Percentiles rank a stretch among this genome's conserved stretches.
These are phyloP conservation scores for Cytospora chrysosperma DNA, from an alignment of 2,329 filamentous ascomycete species.

Conservation along the genomic window DNA sequence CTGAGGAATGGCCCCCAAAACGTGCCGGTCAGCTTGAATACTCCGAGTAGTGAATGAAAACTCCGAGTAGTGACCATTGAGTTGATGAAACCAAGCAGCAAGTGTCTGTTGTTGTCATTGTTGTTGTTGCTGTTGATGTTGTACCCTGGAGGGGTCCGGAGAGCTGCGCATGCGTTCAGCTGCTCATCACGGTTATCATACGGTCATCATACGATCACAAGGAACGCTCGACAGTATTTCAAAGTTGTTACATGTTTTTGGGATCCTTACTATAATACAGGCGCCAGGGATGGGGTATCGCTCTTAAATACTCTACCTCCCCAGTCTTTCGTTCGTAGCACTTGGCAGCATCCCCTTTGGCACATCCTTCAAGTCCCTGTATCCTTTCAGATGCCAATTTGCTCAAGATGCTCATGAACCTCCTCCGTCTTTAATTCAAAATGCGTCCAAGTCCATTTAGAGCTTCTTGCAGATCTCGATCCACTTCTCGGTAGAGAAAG, in stretches of 20 bases:
- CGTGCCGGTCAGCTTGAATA: neutral
- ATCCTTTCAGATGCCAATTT: conserved; percentile 30
- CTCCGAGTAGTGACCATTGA: neutral
- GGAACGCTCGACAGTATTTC: neutral
- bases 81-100: too few species aligned
- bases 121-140: too few species aligned
- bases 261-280: conserved; percentile 25
- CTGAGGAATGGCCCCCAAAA: too few species aligned
- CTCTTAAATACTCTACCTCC: conserved; percentile 21
- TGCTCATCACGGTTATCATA: neutral
- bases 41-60: neutral
- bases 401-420: conserved; percentile 28
- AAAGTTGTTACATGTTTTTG: conserved; percentile 15
- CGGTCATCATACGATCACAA: neutral
- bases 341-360: conserved; percentile 27
- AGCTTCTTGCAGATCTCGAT: conserved; percentile 90
- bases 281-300: conserved; percentile 25
- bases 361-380: conserved; percentile 33
- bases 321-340: conserved; percentile 20
- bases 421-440: conserved; percentile 12
- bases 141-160: too few species aligned
- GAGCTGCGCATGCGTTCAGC: neutral
- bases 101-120: too few species aligned
- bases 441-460: conserved; percentile 50
- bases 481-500: conserved; percentile 96